Percentiles rank a stretch among this genome's conserved stretches.
Conservation (phyloP, 805 yeast genomes). For the Wickerhamomyces hampshirensis region DNA sequence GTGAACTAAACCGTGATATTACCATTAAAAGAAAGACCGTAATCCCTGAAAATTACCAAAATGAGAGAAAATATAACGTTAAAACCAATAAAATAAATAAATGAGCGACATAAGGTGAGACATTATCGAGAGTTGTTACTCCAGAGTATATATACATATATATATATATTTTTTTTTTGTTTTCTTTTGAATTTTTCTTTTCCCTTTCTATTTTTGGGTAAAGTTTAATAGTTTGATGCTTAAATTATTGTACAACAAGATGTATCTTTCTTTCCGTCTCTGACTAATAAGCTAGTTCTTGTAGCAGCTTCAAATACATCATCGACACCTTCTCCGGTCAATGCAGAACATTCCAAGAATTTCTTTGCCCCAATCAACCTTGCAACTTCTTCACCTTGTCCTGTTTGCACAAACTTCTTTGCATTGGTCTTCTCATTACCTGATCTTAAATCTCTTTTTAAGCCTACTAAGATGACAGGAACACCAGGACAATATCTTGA, state of each 20-base stretch:
- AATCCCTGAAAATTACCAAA: constrained; percentile 29
- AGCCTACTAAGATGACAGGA: constrained; percentile 75
- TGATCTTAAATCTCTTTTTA: constrained; percentile 75
- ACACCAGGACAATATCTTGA: constrained; percentile 73
- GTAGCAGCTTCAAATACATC: constrained; percentile 91
- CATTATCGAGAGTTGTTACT: too few relatives aligned
- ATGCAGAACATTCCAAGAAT: constrained; percentile 84
- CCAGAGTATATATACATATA: too few relatives aligned
- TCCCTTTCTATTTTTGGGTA: too few relatives aligned
- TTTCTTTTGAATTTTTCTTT: too few relatives aligned
- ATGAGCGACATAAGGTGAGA: constrained; percentile 4
- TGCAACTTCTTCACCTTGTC: constrained; percentile 66
- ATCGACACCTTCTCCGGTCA: constrained; percentile 93
- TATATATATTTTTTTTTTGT: too few relatives aligned
- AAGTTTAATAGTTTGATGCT: constrained; percentile 27
- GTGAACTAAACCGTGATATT: too few relatives aligned
- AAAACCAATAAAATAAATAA: constrained; percentile 1
- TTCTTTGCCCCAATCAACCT: constrained; percentile 74
- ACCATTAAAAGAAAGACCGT: constrained; percentile 13
- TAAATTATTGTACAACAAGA: constrained; percentile 37
- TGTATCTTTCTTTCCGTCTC: constrained; percentile 36
- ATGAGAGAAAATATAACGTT: background rate
- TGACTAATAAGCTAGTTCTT: constrained; percentile 65
- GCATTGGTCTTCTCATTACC: constrained; percentile 30
- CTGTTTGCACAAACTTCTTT: constrained; percentile 43